Conservation (phyloP, 139 green algal species). For the Tetradesmus lagerheimii region DNA sequence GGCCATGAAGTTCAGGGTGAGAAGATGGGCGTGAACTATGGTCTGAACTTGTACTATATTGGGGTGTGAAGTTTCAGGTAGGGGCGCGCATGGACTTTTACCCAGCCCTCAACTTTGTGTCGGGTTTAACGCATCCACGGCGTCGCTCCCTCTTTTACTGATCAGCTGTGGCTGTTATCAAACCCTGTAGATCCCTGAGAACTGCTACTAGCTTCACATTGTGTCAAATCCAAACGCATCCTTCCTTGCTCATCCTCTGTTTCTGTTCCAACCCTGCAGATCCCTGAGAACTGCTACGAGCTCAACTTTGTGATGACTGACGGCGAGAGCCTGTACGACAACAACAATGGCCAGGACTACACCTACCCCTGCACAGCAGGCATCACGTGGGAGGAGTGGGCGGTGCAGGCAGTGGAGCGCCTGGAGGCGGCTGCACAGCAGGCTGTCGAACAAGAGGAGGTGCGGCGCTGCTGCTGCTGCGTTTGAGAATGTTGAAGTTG, state of each 20-base stretch:
- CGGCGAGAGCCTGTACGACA: conserved; percentile 55
- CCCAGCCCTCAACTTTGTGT: no score
- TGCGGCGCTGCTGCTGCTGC: background rate
- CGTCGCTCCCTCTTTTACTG: no score
- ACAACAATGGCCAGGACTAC: conserved; percentile 79
- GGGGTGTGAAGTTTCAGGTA: conserved; percentile 85
- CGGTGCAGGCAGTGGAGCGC: conserved; percentile 43
- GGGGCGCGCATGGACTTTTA: no score
- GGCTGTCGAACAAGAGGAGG: conserved; percentile 40
- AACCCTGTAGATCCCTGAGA: conserved; percentile 64
- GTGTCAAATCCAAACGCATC: conserved; percentile 36
- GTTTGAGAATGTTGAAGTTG: background rate
- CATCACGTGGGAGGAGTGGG: conserved; percentile 71
- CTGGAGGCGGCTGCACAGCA: conserved; percentile 14
- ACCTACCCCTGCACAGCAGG: conserved; percentile 55
- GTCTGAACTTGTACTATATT: no score
- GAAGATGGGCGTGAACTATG: conserved; percentile 54
- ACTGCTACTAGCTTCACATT: conserved; percentile 85
- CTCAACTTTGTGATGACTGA: conserved; percentile 88
- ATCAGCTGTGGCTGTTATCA: no score
- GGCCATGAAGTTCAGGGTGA: conserved; percentile 45
- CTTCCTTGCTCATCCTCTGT: no score
- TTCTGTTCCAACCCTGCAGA: background rate
- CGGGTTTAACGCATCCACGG: no score
- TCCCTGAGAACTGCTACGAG: conserved; percentile 80